Base-by-base conservation (phyloP, 2,329 filamentous ascomycete genomes). In the Penicillium polonicum region DNA sequence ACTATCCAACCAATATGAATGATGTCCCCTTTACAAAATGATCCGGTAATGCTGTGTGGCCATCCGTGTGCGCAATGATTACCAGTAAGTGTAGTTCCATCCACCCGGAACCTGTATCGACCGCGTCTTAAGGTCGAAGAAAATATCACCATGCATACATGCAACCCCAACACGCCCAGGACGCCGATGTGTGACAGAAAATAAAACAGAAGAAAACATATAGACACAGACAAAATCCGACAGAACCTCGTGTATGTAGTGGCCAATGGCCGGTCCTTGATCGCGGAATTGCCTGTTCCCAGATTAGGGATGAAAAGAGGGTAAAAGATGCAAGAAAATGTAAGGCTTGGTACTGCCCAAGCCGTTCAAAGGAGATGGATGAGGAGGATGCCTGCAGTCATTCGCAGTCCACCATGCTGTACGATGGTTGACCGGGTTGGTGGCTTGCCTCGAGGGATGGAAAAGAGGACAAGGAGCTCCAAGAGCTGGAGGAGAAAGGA, bases 11-110 rank as follows among this genome's bases (percentile, higher is more conserved):
- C 48, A 52, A 60, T 65, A 55, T 60, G 60, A 65, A 65, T 33
- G 36, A 54, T 62, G 56, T 48, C 35, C 57, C 12, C 54, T 63
- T 43, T 61, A 58, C 62, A 66, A 63, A 29, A 60, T 65, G 53
- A 49, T 48, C 46, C 42, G 25, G 55, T 51, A 48, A 23, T 48
- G 48, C 41, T 38, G 38, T 36, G 25, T 39, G 27, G 36, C 49
- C 35, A 51, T 43, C 55, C 35, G 43, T 12, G 29, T 43, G 42
- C 59, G 35, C 29, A 36, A 27, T 35, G 39, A 52, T 36, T 49
- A 31, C 17, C 27, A 35, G n/a, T 45, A 41, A n/a, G 17, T 46
- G 42, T 39, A 35, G 48, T 50, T 27, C 42, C 46, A 21, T 48
- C 33, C 38, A 49, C 29, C 54, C 31, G 38, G 51, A 50, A 59